Base-by-base conservation (phyloP, 495 filamentous ascomycete genomes). In the Aspergillus nidulans region DNA sequence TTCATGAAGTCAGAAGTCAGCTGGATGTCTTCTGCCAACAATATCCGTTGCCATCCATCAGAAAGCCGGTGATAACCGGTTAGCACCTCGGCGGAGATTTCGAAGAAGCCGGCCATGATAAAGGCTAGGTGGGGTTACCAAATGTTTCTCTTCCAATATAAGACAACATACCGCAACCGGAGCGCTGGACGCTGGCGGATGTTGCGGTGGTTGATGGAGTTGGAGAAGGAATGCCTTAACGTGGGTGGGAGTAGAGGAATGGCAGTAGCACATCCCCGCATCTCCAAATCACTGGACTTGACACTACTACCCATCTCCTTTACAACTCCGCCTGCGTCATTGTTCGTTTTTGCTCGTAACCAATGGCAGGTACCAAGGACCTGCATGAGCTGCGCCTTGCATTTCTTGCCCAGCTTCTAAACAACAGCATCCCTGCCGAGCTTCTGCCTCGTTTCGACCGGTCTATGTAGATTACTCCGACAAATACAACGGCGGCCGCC, bases 401-500 rank as follows among this genome's bases (percentile, higher is more conserved):
- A n/a, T 39, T 58, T 8, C 52, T 69, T 23, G 21, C 46, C 3
- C 68, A 70, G 42, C 66, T 68, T 28, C 65, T 72, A 3, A 69
- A 74, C 41, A 72, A 74, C 48, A 71, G 68, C 57, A 71, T 72
- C 6, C 69, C 69, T 4, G 34, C 49, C 4, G 63, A 71, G 30
- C 53, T 74, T 25, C 56, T 69, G 1, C 47, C 62, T 28, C 61
- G 68, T 5, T 70, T 67, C 54, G 69, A 74, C 46, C 68, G 1
- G 58, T 62, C 44, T 74, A 70, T 46, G 64, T 71, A 9, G 63
- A 67, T 36, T 58, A 72, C 57, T 70, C 71, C 62, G 67, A 70
- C 54, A 63, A 70, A 54, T 63, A 71, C 65, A 67, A 71, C 51
- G 63, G 61, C n/a, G 71, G 73, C 21, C 60, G 75, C 39, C 60